These are phyloP conservation scores for Candida smagusa DNA, from an alignment of 1,139 yeast species.

Conservation along the genomic window DNA sequence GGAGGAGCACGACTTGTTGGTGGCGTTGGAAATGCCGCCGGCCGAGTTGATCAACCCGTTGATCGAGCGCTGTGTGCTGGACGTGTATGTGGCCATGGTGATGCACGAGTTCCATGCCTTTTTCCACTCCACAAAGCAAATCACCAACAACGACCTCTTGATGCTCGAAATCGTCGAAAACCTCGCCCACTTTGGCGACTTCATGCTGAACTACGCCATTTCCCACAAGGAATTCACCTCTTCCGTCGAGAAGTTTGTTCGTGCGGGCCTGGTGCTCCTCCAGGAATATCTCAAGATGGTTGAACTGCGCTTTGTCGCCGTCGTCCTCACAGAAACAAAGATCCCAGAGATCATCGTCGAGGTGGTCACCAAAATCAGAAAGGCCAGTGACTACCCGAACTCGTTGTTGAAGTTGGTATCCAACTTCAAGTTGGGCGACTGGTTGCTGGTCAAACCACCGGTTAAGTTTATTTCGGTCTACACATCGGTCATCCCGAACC, in stretches of 20 bases:
- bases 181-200: constrained; percentile 21
- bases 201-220: constrained; percentile 12
- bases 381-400: constrained; percentile 58
- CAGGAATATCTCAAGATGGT: constrained; percentile 55
- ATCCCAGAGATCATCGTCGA: constrained; percentile 72
- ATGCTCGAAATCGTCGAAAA: constrained; percentile 46
- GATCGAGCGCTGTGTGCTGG: constrained; percentile 21
- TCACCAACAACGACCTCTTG: constrained; percentile 29
- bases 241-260: constrained; percentile 9
- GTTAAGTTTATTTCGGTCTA: constrained; percentile 50
- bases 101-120: constrained; percentile 11
- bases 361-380: constrained; percentile 57
- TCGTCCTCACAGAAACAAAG: constrained; percentile 58
- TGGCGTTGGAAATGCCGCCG: constrained; percentile 12
- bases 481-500: constrained; percentile 43
- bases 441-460: constrained; percentile 61
- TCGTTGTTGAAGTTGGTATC: constrained; percentile 54
- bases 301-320: constrained; percentile 45
- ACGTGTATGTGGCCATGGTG: constrained; percentile 17
- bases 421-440: constrained; percentile 55
- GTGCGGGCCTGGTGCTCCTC: constrained; percentile 28
- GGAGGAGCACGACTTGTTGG: constrained; percentile 43
- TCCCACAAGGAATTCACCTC: constrained; percentile 11
- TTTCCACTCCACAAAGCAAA: constrained; percentile 9
- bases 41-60: constrained; percentile 19